Base-by-base conservation (phyloP, 768 basidiomycete species). In the Boletus patriciae region DNA sequence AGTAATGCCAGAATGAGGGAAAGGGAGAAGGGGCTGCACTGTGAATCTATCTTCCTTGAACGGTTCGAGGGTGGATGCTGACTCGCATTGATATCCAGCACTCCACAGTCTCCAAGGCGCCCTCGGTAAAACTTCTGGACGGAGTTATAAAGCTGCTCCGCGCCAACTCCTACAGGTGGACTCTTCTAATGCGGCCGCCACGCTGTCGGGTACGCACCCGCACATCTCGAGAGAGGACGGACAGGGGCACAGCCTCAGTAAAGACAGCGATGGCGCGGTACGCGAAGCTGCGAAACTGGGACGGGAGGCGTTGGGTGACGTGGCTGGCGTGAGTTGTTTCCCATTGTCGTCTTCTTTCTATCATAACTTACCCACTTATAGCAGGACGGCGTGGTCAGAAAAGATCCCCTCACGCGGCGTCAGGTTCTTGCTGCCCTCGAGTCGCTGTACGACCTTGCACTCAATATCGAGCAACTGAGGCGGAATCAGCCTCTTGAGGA, bases 111-210 rank as follows among this genome's bases (percentile, higher is more conserved):
- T 96, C 15, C 86, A 97, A 76, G 95, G 96, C 53, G 97, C 94
- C 9, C 81, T 99, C 5, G 97, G 97, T 9, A 94, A 88, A 73
- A 96, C 95, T 2, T 92, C 94, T 36, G 90, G 93, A 25, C 80
- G 96, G 54, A 95, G 94, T 58, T 92, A 94, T 68, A 94, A 94
- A 65, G 93, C 94, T 31, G 95, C 95, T n/a, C 97, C 97, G 15
- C 84, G 96, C 41, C 96, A 97, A 58, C 84, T 98, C 25, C 81
- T 99, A 5, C 94, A 98, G 70, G 93, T 98, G 10, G 89, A 92
- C 56, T 66, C 84, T 47, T 68, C 73, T 36, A 74, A 76, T 58
- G 64, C 74, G 12, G 64, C 70, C 36, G 48, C 76, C n/a, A 63
- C 66, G 8, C 55, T 60, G 66, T 78, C 66, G 74, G 81, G 54